phyloP scores from a whole-genome alignment of 192 early-diverging fungal species.

The Phycomyces blakesleeanus region DNA sequence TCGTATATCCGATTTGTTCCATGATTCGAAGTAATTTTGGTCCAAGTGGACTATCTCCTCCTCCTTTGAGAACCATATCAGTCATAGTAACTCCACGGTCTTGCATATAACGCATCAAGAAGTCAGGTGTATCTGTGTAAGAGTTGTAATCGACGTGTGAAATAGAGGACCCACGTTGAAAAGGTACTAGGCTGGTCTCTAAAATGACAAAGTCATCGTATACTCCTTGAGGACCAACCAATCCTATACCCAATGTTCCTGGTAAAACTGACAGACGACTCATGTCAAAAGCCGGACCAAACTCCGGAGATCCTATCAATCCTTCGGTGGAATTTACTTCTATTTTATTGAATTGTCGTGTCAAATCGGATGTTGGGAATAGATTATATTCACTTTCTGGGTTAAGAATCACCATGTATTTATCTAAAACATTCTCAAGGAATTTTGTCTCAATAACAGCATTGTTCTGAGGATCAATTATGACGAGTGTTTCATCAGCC shows the following conservation, averaged over 20 bases:
- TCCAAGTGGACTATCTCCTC: conserved; percentile 18
- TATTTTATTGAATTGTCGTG: conserved; percentile 6
- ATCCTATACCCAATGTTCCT: not conserved
- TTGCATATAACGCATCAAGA: conserved; percentile 38
- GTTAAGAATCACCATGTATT: conserved; percentile 21
- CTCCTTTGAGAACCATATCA: conserved; percentile 14
- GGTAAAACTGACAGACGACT: conserved; percentile 2
- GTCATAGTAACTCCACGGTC: conserved; percentile 30
- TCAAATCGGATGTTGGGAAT: not conserved
- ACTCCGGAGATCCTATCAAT: not conserved
- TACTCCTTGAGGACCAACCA: not conserved
- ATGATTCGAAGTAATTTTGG: conserved; percentile 27
- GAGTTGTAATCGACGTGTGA: conserved; percentile 36
- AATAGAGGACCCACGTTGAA: conserved; percentile 34
- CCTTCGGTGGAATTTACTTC: not conserved
- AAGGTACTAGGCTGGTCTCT: conserved; percentile 33
- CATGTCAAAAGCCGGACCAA: conserved; percentile 5
- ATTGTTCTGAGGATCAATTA: conserved; percentile 6
- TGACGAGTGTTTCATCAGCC: conserved; percentile 1
- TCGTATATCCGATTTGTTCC: conserved; percentile 30
- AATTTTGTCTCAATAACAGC: conserved; percentile 12
- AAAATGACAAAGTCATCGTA: conserved; percentile 18
- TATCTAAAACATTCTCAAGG: conserved; percentile 31
- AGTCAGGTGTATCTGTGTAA: conserved; percentile 32
- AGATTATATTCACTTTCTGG: not conserved